phyloP scores from a whole-genome alignment of 139 green algal species.

The Closterium sp. region DNA sequence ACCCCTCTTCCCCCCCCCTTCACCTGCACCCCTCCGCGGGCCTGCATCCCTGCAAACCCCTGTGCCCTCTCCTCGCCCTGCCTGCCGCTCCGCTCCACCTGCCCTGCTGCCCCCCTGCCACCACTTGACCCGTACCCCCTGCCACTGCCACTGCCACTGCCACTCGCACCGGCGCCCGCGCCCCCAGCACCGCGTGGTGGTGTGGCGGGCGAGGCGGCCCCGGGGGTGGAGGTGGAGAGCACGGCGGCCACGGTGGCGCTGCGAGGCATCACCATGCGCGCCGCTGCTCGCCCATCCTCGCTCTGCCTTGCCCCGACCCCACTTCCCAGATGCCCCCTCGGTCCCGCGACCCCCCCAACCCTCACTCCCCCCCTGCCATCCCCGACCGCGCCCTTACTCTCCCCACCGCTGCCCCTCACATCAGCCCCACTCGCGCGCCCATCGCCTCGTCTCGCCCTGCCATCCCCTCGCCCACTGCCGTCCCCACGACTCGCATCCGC shows the following conservation, averaged over 20 bases:
- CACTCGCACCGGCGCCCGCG: background rate
- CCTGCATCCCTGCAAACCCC: background rate
- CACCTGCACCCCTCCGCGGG: background rate
- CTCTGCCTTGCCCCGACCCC: background rate
- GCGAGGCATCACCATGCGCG: background rate
- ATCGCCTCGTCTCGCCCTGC: background rate
- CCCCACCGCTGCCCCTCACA: background rate
- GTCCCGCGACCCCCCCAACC: too few relatives aligned
- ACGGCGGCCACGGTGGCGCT: background rate
- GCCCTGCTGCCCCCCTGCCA: background rate
- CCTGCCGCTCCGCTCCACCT: background rate
- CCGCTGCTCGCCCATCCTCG: background rate
- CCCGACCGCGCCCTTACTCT: background rate
- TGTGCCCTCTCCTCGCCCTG: background rate
- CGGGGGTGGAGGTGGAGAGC: background rate
- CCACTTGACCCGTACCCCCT: background rate
- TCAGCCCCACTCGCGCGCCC: background rate
- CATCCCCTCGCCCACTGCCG: background rate
- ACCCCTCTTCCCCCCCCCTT: background rate
- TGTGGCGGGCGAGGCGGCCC: too few relatives aligned
- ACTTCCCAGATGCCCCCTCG: background rate
- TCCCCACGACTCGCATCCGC: background rate
- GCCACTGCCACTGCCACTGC: background rate
- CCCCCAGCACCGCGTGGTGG: too few relatives aligned
- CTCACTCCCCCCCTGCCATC: background rate